phyloP scores from a whole-genome alignment of 2,329 filamentous ascomycete species.

The Magnaporthiopsis rhizophila region DNA sequence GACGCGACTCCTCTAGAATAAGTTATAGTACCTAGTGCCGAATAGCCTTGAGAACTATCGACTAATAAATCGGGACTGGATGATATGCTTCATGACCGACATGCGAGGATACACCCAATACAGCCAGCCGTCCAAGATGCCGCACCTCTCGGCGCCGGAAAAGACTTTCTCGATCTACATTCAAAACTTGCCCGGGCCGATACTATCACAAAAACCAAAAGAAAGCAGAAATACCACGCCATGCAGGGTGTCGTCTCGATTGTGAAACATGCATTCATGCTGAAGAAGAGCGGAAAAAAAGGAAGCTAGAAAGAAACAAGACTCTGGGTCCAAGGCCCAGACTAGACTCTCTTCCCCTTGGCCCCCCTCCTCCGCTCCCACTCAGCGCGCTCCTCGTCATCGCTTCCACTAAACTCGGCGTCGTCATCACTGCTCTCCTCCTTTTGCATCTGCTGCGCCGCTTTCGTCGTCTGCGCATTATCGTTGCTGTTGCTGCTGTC shows the following conservation, averaged over 20 bases:
- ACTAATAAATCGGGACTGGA: too few relatives aligned
- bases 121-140: not conserved
- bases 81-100: not conserved
- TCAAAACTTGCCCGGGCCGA: not conserved
- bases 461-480: constrained; percentile 12
- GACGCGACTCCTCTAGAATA: not conserved
- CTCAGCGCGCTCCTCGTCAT: constrained; percentile 55
- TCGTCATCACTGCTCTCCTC: constrained; percentile 29
- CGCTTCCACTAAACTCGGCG: constrained; percentile 55
- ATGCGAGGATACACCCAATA: not conserved
- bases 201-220: not conserved
- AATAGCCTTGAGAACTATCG: not conserved
- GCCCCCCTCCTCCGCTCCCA: constrained; percentile 46
- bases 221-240: not conserved
- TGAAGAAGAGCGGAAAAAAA: not conserved
- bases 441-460: constrained; percentile 11
- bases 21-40: not conserved
- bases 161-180: not conserved
- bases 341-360: constrained; percentile 24
- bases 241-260: not conserved
- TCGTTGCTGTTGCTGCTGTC: constrained; percentile 10
- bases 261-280: not conserved
- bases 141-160: not conserved
- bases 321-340: not conserved
- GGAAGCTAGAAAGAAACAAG: not conserved